phyloP scores from a whole-genome alignment of 148 eudicot genomes.

The Euryodendron excelsum region DNA sequence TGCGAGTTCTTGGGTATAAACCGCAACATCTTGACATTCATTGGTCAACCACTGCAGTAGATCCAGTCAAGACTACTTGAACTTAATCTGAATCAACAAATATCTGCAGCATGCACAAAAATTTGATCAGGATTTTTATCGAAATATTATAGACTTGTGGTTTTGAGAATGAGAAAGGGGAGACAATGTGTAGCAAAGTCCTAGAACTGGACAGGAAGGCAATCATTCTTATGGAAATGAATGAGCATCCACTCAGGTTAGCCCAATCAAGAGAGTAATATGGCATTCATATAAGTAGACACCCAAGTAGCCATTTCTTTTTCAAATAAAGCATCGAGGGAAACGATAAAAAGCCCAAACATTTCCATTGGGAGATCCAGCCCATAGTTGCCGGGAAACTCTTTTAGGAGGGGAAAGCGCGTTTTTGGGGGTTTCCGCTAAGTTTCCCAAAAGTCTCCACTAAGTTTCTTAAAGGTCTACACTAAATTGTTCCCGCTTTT shows the following conservation, averaged over 20 bases:
- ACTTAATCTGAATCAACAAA: slow-evolving; percentile 55
- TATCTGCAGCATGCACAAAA: slow-evolving; percentile 37
- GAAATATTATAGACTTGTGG: background rate
- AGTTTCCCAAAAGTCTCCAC: no score
- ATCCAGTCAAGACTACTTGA: background rate
- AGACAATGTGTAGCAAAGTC: background rate
- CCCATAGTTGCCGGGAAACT: no score
- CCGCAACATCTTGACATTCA: background rate
- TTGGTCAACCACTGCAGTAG: background rate
- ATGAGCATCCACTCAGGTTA: background rate
- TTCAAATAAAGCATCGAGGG: background rate
- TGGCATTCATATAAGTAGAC: background rate
- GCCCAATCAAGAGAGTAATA: background rate
- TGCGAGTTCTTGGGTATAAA: no score
- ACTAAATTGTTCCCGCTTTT: no score
- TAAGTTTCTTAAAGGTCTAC: no score
- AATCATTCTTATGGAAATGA: background rate
- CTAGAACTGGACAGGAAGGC: background rate
- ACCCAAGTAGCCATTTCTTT: background rate
- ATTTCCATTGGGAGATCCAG: background rate
- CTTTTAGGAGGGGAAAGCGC: no score
- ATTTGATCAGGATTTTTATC: background rate
- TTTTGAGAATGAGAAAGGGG: background rate
- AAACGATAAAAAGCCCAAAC: background rate
- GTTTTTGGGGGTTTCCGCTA: no score